Evolutionary conservation across 192 early-diverging fungal species (phyloP).

Genomic region (Dissophora globulifera): DNA sequence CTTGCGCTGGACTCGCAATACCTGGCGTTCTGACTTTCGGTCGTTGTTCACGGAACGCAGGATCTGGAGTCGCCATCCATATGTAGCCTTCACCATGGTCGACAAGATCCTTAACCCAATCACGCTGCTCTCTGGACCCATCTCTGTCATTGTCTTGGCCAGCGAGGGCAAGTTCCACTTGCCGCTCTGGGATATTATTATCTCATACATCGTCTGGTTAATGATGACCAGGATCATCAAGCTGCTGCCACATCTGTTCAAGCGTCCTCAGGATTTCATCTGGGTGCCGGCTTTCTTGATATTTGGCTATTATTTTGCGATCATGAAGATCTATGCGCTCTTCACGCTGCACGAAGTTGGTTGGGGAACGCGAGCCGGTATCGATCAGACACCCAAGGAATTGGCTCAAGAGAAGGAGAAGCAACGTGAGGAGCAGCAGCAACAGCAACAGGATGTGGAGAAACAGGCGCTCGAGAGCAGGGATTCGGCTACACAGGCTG

Average conservation of each 20-base stretch:
- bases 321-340: conserved; percentile 76
- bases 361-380: conserved; percentile 76
- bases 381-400: conserved; percentile 54
- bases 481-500: conserved; percentile 18
- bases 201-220: conserved; percentile 71
- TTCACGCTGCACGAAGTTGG: conserved; percentile 77
- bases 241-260: conserved; percentile 72
- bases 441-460: conserved; percentile 26
- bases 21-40: conserved; percentile 76
- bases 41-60: conserved; percentile 71
- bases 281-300: conserved; percentile 71
- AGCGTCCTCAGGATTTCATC: conserved; percentile 72
- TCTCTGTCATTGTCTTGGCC: conserved; percentile 65
- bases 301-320: conserved; percentile 78
- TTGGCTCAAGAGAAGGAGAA: conserved; percentile 56
- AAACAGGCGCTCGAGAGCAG: conserved; percentile 16
- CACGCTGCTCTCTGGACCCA: conserved; percentile 75
- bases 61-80: conserved; percentile 76
- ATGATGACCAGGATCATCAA: conserved; percentile 74
- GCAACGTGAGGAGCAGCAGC: conserved; percentile 11
- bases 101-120: conserved; percentile 82
- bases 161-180: conserved; percentile 55
- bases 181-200: conserved; percentile 70
- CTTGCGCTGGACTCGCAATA: conserved; percentile 81
- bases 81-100: conserved; percentile 79